Percentiles rank a stretch among this genome's conserved stretches.
phyloP scores from a whole-genome alignment of 257 asterid species.

The Anisodus acutangulus region DNA sequence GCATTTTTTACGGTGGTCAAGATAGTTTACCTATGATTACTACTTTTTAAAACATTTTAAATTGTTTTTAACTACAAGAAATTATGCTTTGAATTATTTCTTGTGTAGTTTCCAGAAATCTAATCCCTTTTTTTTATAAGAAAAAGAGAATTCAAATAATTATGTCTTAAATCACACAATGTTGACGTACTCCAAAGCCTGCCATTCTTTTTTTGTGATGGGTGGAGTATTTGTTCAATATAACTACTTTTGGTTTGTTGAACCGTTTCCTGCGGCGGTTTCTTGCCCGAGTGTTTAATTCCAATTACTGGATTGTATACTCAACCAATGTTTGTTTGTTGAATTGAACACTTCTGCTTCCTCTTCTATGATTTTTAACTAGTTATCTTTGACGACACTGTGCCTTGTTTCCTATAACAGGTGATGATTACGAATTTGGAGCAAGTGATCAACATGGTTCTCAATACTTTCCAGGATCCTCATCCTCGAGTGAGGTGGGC shows the following conservation, averaged over 20 bases:
- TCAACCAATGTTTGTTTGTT: conserved; percentile 9
- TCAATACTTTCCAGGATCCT: conserved; percentile 91
- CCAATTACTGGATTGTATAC: background rate
- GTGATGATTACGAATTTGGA: conserved; percentile 88
- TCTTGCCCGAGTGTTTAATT: background rate
- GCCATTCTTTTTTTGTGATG: conserved; percentile 15
- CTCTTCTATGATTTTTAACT: conserved; percentile 1
- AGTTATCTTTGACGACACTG: background rate
- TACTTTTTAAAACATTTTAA: conserved; percentile 10
- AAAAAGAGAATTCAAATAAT: conserved; percentile 4
- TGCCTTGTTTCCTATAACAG: conserved; percentile 41
- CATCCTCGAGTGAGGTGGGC: conserved; percentile 99
- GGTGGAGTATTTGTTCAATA: conserved; percentile 4
- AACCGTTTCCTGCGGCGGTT: background rate
- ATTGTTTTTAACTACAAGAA: background rate
- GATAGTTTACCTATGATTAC: background rate
- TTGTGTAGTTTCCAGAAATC: background rate
- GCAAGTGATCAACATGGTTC: conserved; percentile 89
- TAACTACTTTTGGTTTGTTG: background rate
- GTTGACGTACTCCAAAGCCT: conserved; percentile 24
- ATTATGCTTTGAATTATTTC: background rate
- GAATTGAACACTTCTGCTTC: conserved; percentile 22
- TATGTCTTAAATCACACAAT: background rate
- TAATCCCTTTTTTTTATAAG: background rate
- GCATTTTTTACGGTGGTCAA: background rate